These are phyloP conservation scores for Carallia brachiata DNA, from an alignment of 345 rosid genomes.

Conservation along the genomic window DNA sequence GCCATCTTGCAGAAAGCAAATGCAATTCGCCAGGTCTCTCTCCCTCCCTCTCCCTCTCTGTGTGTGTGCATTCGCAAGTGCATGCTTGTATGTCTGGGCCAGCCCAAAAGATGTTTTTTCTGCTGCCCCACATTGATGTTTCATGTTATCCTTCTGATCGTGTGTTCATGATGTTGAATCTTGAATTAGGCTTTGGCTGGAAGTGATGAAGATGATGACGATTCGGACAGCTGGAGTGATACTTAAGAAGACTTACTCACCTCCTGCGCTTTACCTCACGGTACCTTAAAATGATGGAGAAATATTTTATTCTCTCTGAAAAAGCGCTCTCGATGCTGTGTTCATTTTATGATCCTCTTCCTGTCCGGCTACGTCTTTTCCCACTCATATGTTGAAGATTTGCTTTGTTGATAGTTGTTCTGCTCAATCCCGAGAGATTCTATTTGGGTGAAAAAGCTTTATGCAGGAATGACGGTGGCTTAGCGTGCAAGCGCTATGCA, in stretches of 20 bases:
- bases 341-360: neutral
- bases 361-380: neutral
- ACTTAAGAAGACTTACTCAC: slow-evolving; percentile 35
- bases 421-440: slow-evolving; percentile 2
- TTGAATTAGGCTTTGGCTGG: slow-evolving; percentile 79
- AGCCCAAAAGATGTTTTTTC: no score
- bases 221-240: slow-evolving; percentile 94
- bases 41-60: slow-evolving; percentile 2
- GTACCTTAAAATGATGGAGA: slow-evolving; percentile 1
- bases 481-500: slow-evolving; percentile 38
- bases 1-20: slow-evolving; percentile 98
- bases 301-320: slow-evolving; percentile 6
- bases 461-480: slow-evolving; percentile 12
- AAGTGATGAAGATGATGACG: slow-evolving; percentile 92
- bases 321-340: slow-evolving; percentile 12
- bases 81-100: neutral
- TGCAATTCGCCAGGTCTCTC: slow-evolving; percentile 88
- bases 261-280: neutral
- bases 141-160: no score
- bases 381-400: slow-evolving; percentile 12
- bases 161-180: neutral
- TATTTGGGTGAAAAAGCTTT: neutral
- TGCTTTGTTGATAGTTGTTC: neutral
- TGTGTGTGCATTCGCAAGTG: neutral
- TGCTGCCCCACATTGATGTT: no score